These are phyloP conservation scores for Saccharum officinarum DNA, from an alignment of 176 grass and related monocot genomes.

Conservation along the genomic window DNA sequence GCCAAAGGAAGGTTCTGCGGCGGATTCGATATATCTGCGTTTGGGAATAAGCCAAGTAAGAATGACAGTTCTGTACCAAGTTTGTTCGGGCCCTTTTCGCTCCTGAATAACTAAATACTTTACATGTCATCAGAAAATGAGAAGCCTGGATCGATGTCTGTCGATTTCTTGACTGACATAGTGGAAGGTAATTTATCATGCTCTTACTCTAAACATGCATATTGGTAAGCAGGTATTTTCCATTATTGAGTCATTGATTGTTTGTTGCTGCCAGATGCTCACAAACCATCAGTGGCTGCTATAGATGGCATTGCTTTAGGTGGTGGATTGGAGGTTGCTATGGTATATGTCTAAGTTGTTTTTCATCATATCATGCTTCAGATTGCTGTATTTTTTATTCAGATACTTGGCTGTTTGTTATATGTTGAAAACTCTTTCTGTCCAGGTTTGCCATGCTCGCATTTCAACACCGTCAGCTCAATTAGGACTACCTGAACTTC, in stretches of 20 bases:
- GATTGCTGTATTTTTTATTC: not conserved
- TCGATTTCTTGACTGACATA: conserved; percentile 63
- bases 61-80: not conserved
- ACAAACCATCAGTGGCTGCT: conserved; percentile 79
- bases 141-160: conserved; percentile 51
- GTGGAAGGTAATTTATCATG: conserved; percentile 57
- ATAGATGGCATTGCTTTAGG: conserved; percentile 88
- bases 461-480: conserved; percentile 77
- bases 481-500: conserved; percentile 80
- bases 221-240: not conserved
- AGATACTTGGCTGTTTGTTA: conserved; percentile 9
- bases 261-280: conserved; percentile 56
- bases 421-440: conserved; percentile 9
- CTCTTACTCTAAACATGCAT: conserved; percentile 5
- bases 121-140: conserved; percentile 45
- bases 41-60: conserved; percentile 61
- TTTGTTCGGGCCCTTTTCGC: not conserved
- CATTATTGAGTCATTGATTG: not conserved
- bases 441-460: conserved; percentile 79
- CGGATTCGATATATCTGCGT: conserved; percentile 75
- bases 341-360: conserved; percentile 59
- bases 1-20: conserved; percentile 77
- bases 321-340: conserved; percentile 83
- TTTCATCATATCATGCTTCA: conserved; percentile 5
- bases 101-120: not conserved